Conservation (phyloP, 2,329 filamentous ascomycete genomes). For the Hortaea sp. region DNA sequence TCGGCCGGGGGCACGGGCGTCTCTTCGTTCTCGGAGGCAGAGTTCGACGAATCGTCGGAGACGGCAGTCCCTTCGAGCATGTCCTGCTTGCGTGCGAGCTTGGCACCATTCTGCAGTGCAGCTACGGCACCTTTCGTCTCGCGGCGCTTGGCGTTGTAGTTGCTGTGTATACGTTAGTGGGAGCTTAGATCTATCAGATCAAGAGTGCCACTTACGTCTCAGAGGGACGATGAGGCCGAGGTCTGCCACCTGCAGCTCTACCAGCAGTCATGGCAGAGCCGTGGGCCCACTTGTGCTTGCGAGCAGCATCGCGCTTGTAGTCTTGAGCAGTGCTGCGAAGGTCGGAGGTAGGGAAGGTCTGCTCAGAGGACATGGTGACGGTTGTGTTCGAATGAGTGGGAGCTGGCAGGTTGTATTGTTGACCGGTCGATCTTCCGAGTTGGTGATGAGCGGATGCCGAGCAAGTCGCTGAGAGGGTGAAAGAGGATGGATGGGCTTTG, state of each 20-base stretch:
- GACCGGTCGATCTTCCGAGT: neutral
- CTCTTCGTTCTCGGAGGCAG: constrained; percentile 33
- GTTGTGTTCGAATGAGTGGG: neutral
- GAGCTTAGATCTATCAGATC: neutral
- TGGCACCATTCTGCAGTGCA: constrained; percentile 16
- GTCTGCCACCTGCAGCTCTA: constrained; percentile 21
- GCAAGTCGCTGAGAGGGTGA: neutral
- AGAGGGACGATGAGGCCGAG: constrained; percentile 23
- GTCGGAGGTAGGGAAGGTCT: constrained; percentile 40
- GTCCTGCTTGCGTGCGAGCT: constrained; percentile 34
- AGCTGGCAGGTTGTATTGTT: neutral
- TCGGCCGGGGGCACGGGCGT: constrained; percentile 36
- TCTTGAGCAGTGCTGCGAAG: constrained; percentile 45
- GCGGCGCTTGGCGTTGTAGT: constrained; percentile 19
- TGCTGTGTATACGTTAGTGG: constrained; percentile 9
- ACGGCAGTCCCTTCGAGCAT: constrained; percentile 26
- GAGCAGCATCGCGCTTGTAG: constrained; percentile 41
- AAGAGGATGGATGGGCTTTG: neutral
- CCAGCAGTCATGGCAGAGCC: constrained; percentile 24
- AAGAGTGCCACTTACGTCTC: constrained; percentile 19
- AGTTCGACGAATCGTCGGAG: constrained; percentile 31
- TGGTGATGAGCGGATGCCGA: neutral
- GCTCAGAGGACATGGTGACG: constrained; percentile 34
- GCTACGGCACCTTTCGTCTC: constrained; percentile 19
- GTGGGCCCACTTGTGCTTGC: constrained; percentile 42